Base-by-base conservation (phyloP, 2,329 filamentous ascomycete species). In the Claviceps sp. region DNA sequence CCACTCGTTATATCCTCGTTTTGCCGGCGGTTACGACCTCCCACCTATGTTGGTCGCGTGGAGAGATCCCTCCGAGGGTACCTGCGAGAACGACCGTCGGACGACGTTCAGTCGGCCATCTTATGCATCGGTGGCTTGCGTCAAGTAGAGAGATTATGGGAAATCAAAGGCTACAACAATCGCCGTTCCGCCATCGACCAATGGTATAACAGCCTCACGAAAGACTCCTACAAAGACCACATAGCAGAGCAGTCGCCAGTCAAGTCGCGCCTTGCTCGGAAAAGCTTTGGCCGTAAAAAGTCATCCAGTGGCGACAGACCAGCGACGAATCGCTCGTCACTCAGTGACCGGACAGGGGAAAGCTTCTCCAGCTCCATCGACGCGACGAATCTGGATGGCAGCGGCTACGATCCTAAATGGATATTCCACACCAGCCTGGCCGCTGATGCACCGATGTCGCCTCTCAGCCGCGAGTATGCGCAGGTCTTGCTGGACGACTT, bases 1-100 rank as follows among this genome's bases (percentile, higher is more conserved):
- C 80, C 80, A 1, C 63, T 84, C 20, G 74, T 84, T 17, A 74
- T 84, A 46, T 79, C 80, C 3, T 82, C 80, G 0, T 83, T 83
- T 58, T 80, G 76, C 59, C 73, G 80, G 55, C 73, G 80, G 20
- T 61, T 84, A 42, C 73, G 80, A 20, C 80, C 80, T 16, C 80
- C 80, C 2, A 80, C 80, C 0, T 84, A 84, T 60, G 79, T 78
- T 38, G 80, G 80, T 54, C 72, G 77, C 23, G 70, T 84, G 9
- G 80, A 84, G 61, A 70, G 78, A 54, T 79, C 80, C 0, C 62
- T 84, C 16, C 75, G 80, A 59, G 80, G 80, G 57, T 84, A 84
- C 56, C 64, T 83, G 4, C 75, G 78, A 56, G 80, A 83, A 55
- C 77, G 77, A 57, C 80, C 80, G 0, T 64, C 78, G 1, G 80